Base-by-base conservation (phyloP, 2,329 filamentous ascomycete species). In the Lecanicillium sp. region DNA sequence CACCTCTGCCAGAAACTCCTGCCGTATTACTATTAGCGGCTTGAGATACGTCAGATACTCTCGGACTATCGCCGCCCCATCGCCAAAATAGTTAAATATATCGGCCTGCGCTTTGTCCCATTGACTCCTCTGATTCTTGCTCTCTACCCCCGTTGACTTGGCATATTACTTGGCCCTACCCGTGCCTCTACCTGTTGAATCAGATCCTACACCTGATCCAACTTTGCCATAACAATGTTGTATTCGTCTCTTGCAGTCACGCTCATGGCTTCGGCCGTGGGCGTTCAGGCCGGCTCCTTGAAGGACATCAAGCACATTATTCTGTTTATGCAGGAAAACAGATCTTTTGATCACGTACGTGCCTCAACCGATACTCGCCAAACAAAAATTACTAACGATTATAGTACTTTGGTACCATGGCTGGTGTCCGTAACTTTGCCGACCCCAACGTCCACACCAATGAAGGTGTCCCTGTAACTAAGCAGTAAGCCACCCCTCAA, bases 301-400 rank as follows among this genome's bases (percentile, higher is more conserved):
- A 66, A 65, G 21, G 74, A 78, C 48, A 72, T 78, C 51, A 70
- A 78, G 46, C 75, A 78, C 67, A 74, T 78, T 29, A 67, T 79
- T n/a, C 68, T 79, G 29, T 75, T 78, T 55, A 79, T 78, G 75
- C 74, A 78, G 55, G 73, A 64, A 49, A 64, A 64, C 42, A 53
- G 62, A 12, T 62, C 62, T 1, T 59, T 64, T 38, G 60, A 63
- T 47, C 62, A 64, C 26, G 61, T 62, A 37, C 47, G 61, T 54
- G n/a, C n/a, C 14, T 12, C 8, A 19, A 4, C 7, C 19, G 27
- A 29, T 24, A 19, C 9, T 4, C 19, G 27, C 4, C 3, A 2
- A 15, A 21, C 21, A 5, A 33, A 14, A 15, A 36, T 48, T 35
- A 48, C 29, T 8, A 15, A 6, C n/a, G 21, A 14, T 19, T 20